phyloP scores from a whole-genome alignment of 257 asterid species.

The Nyctanthes arbortristis region DNA sequence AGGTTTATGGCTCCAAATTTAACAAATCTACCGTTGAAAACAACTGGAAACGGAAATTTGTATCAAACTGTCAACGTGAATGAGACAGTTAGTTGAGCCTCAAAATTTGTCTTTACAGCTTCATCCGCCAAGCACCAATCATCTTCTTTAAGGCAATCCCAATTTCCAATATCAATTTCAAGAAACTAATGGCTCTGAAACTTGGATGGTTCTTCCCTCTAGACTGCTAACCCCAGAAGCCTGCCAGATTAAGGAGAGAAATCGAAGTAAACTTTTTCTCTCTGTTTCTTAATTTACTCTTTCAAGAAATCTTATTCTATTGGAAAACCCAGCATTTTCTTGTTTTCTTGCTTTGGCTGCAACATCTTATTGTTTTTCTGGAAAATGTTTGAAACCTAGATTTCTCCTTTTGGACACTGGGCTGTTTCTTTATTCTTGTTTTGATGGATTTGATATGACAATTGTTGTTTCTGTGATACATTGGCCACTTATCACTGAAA shows the following conservation, averaged over 20 bases:
- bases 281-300: not conserved
- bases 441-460: not conserved
- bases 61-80: not conserved
- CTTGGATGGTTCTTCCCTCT: too few relatives aligned
- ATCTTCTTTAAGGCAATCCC: not conserved
- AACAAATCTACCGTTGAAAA: too few relatives aligned
- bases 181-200: too few relatives aligned
- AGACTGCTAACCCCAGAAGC: not conserved
- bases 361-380: not conserved
- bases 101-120: not conserved
- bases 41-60: too few relatives aligned
- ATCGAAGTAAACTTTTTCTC: not conserved
- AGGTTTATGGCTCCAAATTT: too few relatives aligned
- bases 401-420: not conserved
- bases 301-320: not conserved
- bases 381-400: not conserved
- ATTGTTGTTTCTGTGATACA: not conserved
- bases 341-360: not conserved
- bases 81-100: not conserved
- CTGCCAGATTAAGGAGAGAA: not conserved
- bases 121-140: not conserved
- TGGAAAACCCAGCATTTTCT: not conserved
- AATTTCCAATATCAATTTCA: too few relatives aligned
- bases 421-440: slow-evolving; percentile 2
- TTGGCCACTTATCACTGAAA: not conserved